phyloP scores from a whole-genome alignment of 2,329 filamentous ascomycete species.

The Diaporthe nobilis region DNA sequence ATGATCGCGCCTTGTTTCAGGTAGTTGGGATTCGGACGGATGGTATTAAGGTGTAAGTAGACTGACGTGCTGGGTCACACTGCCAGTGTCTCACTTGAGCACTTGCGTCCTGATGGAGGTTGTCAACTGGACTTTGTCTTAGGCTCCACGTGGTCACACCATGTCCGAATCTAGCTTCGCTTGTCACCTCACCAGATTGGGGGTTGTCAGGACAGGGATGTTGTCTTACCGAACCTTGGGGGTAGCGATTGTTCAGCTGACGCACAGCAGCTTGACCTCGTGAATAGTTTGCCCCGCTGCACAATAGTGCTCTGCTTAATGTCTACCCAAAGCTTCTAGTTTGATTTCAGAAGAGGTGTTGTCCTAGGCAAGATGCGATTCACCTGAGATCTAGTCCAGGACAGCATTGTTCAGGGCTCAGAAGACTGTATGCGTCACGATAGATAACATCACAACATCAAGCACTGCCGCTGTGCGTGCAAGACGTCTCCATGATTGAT shows the following conservation, averaged over 20 bases:
- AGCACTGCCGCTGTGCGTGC: too few relatives aligned
- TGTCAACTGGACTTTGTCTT: background rate
- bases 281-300: background rate
- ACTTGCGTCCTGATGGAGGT: background rate
- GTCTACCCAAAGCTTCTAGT: too few relatives aligned
- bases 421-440: too few relatives aligned
- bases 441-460: too few relatives aligned
- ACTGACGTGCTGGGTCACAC: background rate
- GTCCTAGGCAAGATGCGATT: too few relatives aligned
- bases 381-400: too few relatives aligned
- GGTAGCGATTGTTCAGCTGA: background rate
- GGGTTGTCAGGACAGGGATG: background rate
- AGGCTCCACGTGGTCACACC: slow-evolving; percentile 27
- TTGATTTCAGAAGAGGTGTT: too few relatives aligned
- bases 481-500: too few relatives aligned
- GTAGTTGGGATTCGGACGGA: background rate
- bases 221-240: slow-evolving; percentile 1
- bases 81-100: background rate
- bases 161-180: slow-evolving; percentile 25
- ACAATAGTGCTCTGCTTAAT: background rate
- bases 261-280: background rate
- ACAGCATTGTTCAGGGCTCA: too few relatives aligned
- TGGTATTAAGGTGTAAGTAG: background rate
- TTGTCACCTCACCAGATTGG: slow-evolving; percentile 3
- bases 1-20: background rate